Evolutionary conservation across 129 eudicot genomes (phyloP).

Genomic region (Apium graveolens): DNA sequence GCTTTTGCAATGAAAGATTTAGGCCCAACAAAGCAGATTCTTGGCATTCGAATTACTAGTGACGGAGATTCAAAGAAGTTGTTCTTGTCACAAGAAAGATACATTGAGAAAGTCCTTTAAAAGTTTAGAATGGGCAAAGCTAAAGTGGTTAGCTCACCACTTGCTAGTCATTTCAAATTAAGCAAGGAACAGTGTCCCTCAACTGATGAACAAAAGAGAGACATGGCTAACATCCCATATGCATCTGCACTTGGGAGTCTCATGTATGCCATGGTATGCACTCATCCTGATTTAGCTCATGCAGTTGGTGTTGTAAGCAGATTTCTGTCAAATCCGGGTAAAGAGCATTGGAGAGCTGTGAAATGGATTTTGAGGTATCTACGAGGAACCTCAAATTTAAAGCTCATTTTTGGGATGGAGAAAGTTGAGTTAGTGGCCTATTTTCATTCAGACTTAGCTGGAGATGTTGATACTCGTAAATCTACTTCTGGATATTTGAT

Average conservation of each 20-base stretch:
- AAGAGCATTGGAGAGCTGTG: not conserved
- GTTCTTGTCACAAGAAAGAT: too few relatives aligned
- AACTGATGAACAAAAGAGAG: too few relatives aligned
- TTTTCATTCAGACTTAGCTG: not conserved
- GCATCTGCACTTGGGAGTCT: not conserved
- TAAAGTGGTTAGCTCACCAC: too few relatives aligned
- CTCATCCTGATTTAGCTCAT: not conserved
- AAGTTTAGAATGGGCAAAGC: too few relatives aligned
- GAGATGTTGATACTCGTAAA: not conserved
- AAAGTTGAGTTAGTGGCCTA: not conserved
- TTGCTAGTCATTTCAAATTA: too few relatives aligned
- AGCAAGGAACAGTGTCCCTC: too few relatives aligned
- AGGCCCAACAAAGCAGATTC: too few relatives aligned
- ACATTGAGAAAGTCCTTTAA: too few relatives aligned
- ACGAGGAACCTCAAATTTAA: not conserved
- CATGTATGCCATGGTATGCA: slow-evolving; percentile 4
- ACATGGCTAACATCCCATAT: not conserved
- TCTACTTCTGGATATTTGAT: slow-evolving; percentile 5
- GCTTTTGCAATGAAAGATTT: too few relatives aligned
- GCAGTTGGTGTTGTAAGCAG: slow-evolving; percentile 5
- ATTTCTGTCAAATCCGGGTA: not conserved
- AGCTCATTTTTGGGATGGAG: not conserved
- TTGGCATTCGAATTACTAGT: too few relatives aligned
- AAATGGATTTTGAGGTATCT: not conserved
- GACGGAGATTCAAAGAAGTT: too few relatives aligned